Evolutionary conservation across 495 filamentous ascomycete species (phyloP), one percentile per base, ranked within the genome.

Genomic region (Staphylotrichum longicolle): DNA sequence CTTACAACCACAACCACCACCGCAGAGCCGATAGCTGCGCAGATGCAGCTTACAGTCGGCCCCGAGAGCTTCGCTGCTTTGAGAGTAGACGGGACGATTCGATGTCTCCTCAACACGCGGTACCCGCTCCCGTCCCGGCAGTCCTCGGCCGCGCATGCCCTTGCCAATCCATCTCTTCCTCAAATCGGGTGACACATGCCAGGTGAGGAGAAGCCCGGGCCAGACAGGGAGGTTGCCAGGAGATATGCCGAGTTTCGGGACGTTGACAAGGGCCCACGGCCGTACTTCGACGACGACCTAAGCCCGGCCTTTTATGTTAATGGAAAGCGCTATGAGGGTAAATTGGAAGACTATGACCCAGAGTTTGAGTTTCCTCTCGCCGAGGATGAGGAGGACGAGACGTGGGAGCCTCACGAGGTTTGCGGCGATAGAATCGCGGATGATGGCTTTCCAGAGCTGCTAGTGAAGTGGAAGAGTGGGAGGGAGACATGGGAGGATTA

Each of bases 381-480:
- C 7, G 47, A 50, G 47, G 47, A 33, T 4, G 50, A n/a, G 5
- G 27, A 14, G 2, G 40, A n/a, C 11, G 52, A 41, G 53, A 1
- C n/a, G 40, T 55, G 53, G 53, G 30, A 45, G 40, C 2, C 27
- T 5, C 3, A 55, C 2, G 39, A 34, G 53, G 6, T 45, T 45
- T 55, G 53, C 27, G 49, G 64, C 63, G 6, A 52, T 44, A 58
- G 49, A 45, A 56, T 0, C 40, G 58, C 39, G 49, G 50, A 59
- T 35, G 64, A 53, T 51, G 55, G 60, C 14, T 7, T 51, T 15
- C 6, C 45, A 27, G 60, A 66, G 48, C 33, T 66, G 39, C 60
- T 57, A 34, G 56, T 60, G 44, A 64, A 44, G 60, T 60, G 64
- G 64, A 62, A 62, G 54, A 56, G 55, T 51, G 64, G 64, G 11